A percentile compares a stretch with the other conserved stretches of the same genome.
phyloP scores from a whole-genome alignment of 495 filamentous ascomycete genomes.

The Penicillium turbatum region DNA sequence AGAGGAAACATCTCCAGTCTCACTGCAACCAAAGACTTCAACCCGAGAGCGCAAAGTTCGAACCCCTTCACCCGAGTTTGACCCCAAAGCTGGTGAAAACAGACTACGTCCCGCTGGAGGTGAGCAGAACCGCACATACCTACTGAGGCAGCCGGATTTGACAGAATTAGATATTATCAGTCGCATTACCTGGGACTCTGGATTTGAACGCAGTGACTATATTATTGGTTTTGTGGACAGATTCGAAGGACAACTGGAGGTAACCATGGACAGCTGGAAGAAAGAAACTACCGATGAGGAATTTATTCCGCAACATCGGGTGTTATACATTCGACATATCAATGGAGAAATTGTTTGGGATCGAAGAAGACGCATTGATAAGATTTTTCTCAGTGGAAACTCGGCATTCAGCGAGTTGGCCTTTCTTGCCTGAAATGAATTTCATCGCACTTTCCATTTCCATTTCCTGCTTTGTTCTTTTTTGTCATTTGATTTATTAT shows the following conservation, averaged over 20 bases:
- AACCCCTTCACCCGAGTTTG: background rate
- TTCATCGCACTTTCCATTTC: slow-evolving; percentile 12
- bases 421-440: slow-evolving; percentile 22
- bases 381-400: slow-evolving; percentile 56
- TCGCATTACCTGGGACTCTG: slow-evolving; percentile 67
- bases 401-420: slow-evolving; percentile 36
- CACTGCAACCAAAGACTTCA: too few relatives aligned
- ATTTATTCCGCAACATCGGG: slow-evolving; percentile 78
- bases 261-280: slow-evolving; percentile 62
- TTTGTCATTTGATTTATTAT: too few relatives aligned
- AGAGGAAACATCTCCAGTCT: too few relatives aligned
- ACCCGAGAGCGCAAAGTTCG: too few relatives aligned
- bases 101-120: slow-evolving; percentile 12
- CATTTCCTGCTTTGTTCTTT: too few relatives aligned
- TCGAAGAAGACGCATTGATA: slow-evolving; percentile 49
- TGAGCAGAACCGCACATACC: background rate
- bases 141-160: background rate
- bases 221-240: slow-evolving; percentile 74
- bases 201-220: slow-evolving; percentile 57
- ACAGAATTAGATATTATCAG: slow-evolving; percentile 58
- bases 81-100: slow-evolving; percentile 8
- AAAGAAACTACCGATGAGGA: slow-evolving; percentile 75
- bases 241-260: slow-evolving; percentile 62
- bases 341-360: slow-evolving; percentile 55
- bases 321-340: slow-evolving; percentile 62